phyloP scores from a whole-genome alignment of 345 rosid genomes.

The Gynandropsis gynandra region DNA sequence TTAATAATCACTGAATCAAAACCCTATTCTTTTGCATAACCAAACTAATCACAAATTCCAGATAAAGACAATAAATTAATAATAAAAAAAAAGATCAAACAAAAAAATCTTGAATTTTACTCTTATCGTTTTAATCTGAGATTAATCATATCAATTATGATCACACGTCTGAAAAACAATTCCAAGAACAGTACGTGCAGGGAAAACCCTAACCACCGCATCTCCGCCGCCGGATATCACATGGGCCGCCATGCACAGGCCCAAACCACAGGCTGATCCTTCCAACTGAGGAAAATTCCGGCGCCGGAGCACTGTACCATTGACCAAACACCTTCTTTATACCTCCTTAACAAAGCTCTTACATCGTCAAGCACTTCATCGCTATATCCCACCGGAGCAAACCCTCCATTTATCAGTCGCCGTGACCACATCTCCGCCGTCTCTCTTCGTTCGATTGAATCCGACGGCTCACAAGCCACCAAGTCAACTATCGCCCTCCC shows the following conservation, averaged over 20 bases:
- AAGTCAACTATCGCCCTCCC: conserved; percentile 74
- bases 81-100: no score
- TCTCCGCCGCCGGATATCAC: background rate
- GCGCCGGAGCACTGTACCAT: conserved; percentile 59
- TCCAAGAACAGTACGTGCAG: no score
- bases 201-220: no score
- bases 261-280: conserved; percentile 95
- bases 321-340: conserved; percentile 82
- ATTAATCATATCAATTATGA: no score
- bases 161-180: background rate
- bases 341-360: conserved; percentile 85
- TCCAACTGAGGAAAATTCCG: conserved; percentile 91
- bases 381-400: conserved; percentile 42
- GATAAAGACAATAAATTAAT: no score
- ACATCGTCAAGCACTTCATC: conserved; percentile 91
- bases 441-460: conserved; percentile 72
- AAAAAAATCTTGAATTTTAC: no score
- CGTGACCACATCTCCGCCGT: conserved; percentile 69
- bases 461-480: conserved; percentile 61
- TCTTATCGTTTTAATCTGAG: no score
- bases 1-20: no score
- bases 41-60: no score
- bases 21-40: no score
- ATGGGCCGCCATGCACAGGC: conserved; percentile 89
- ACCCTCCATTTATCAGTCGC: conserved; percentile 51